These are phyloP conservation scores for Pyrus pyrifolia DNA, from an alignment of 306 rosid species.

Conservation along the genomic window DNA sequence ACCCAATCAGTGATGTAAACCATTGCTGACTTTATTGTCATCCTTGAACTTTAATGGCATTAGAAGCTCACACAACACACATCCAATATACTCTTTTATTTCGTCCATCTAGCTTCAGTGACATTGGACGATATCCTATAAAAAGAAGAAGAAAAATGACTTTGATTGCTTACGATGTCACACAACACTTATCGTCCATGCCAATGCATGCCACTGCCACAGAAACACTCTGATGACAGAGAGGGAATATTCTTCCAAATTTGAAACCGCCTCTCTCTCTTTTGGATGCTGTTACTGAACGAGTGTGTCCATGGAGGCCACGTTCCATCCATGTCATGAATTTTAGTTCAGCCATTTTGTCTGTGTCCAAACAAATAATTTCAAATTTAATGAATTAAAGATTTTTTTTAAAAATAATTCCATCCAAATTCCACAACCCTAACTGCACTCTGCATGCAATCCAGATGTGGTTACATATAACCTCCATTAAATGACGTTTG, in stretches of 20 bases:
- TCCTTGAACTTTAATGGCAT: no score
- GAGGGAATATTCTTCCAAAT: conserved; percentile 26
- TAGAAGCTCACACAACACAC: no score
- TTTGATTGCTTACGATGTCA: conserved; percentile 5
- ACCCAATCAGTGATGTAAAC: no score
- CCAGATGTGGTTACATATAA: neutral
- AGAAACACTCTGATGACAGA: neutral
- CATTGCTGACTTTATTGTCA: no score
- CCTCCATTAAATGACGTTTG: neutral
- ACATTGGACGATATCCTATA: no score
- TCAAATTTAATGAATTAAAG: neutral
- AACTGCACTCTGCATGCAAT: neutral
- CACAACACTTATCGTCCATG: conserved; percentile 6
- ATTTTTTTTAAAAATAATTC: neutral
- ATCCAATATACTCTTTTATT: no score
- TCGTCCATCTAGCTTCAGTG: no score
- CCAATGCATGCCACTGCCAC: neutral
- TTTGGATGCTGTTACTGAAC: neutral
- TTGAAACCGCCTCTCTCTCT: conserved; percentile 20
- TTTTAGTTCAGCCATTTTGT: conserved; percentile 18
- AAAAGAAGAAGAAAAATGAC: no score
- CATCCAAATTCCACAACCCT: neutral
- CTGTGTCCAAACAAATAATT: neutral
- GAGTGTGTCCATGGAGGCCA: conserved; percentile 1
- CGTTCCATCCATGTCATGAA: neutral